A percentile compares a stretch with the other conserved stretches of the same genome.
phyloP scores from a whole-genome alignment of 768 basidiomycete species.

The Auriscalpium orientale region DNA sequence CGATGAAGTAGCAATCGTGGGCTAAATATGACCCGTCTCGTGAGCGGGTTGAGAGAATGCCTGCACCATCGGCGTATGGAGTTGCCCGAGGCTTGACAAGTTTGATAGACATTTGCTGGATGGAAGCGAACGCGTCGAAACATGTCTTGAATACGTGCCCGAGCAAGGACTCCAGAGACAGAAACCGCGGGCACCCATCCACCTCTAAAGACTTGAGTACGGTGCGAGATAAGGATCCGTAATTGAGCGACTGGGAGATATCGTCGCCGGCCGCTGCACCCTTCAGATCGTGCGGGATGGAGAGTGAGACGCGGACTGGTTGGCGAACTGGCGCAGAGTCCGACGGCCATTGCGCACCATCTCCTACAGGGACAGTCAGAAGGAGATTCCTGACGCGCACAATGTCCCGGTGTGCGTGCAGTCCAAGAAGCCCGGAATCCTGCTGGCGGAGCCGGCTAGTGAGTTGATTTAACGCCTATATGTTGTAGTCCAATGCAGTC shows the following conservation, averaged over 20 bases:
- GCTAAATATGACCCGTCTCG: conserved; percentile 11
- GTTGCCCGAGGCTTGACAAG: conserved; percentile 43
- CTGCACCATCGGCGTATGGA: conserved; percentile 40
- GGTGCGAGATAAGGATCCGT: conserved; percentile 37
- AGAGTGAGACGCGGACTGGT: conserved; percentile 45
- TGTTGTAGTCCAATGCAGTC: too few relatives aligned
- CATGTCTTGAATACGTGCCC: conserved; percentile 32
- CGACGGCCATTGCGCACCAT: conserved; percentile 41
- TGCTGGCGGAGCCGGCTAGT: too few relatives aligned
- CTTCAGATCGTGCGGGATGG: conserved; percentile 43
- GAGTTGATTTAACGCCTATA: too few relatives aligned
- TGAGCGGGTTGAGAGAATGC: conserved; percentile 31
- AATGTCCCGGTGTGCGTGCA: conserved; percentile 16
- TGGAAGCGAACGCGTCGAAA: conserved; percentile 26
- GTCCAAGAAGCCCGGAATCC: not conserved
- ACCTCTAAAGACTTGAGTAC: conserved; percentile 21
- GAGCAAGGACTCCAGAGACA: conserved; percentile 40
- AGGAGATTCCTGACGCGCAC: conserved; percentile 45
- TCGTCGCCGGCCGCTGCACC: conserved; percentile 45
- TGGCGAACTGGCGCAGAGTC: conserved; percentile 32
- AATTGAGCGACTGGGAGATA: conserved; percentile 56
- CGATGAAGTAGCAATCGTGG: conserved; percentile 21
- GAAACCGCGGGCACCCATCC: conserved; percentile 22
- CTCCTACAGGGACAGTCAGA: conserved; percentile 32
- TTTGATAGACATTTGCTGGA: conserved; percentile 34